phyloP scores from a whole-genome alignment of 78 protist genomes.

The Dictyostelium discoideum region DNA sequence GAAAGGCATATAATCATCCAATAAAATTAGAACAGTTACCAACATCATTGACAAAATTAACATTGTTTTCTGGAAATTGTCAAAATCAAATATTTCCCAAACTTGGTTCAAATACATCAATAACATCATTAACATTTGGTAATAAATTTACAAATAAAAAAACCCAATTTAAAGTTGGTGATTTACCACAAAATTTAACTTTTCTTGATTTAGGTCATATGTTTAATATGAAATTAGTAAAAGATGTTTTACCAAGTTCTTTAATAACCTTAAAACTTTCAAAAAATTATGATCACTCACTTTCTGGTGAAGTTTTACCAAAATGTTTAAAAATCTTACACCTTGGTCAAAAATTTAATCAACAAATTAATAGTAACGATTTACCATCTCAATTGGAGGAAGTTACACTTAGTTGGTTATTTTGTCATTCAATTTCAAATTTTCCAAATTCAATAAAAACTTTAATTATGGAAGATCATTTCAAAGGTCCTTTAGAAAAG shows the following conservation, averaged over 20 bases:
- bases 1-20: not conserved
- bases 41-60: not conserved
- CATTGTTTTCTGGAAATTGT: not conserved
- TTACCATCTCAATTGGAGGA: not conserved
- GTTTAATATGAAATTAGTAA: not conserved
- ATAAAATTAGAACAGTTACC: not conserved
- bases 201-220: not conserved
- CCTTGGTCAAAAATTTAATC: not conserved
- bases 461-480: not conserved
- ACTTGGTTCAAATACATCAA: not conserved
- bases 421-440: not conserved
- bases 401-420: not conserved
- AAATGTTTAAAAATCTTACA: not conserved
- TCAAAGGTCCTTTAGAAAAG: not conserved
- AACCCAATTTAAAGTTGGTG: not conserved
- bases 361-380: not conserved
- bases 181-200: not conserved
- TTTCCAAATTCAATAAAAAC: not conserved
- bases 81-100: not conserved
- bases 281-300: not conserved
- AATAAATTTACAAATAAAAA: not conserved
- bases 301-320: not conserved
- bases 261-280: not conserved
- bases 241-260: not conserved
- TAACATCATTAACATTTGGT: not conserved